A percentile compares a stretch with the other conserved stretches of the same genome.
These are phyloP conservation scores for Ilyonectria sp. DNA, from an alignment of 2,329 filamentous ascomycete genomes.

Conservation along the genomic window DNA sequence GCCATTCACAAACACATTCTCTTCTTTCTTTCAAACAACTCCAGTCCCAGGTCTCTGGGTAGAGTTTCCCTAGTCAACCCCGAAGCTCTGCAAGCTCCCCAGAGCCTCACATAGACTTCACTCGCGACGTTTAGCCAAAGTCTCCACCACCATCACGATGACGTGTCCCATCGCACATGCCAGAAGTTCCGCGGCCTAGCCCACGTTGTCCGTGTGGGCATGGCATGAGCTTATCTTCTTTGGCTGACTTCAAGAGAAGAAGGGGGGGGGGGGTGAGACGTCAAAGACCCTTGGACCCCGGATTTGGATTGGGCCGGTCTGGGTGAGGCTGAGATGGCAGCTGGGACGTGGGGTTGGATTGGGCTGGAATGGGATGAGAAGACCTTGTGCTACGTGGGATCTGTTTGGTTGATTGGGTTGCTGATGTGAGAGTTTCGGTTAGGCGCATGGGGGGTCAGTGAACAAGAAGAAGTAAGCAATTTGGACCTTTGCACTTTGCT, in stretches of 20 bases:
- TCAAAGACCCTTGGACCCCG: not conserved
- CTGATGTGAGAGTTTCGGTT: not conserved
- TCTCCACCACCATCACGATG: not conserved
- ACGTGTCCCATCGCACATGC: not conserved
- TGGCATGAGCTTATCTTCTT: not conserved
- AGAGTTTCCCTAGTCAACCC: not conserved
- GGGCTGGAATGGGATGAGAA: not conserved
- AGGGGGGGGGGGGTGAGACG: not conserved
- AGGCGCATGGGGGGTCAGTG: not conserved
- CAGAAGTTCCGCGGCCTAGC: not conserved
- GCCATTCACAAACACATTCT: not conserved
- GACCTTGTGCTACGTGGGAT: not conserved
- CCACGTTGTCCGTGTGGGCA: not conserved
- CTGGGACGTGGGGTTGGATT: not conserved
- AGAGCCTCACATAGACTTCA: not conserved
- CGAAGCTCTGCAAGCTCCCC: not conserved
- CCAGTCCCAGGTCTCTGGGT: not conserved
- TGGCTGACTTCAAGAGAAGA: not conserved
- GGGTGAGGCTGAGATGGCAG: not conserved
- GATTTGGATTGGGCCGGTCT: not conserved
- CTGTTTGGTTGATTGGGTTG: not conserved
- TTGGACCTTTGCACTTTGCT: not conserved
- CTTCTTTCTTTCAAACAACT: not conserved
- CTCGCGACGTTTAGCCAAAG: not conserved
- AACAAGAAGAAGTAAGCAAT: not conserved